Percentiles rank a stretch among this genome's conserved stretches.
Conservation (phyloP, 352 stramenopile genomes). For the Globisporangium acanthophoron region DNA sequence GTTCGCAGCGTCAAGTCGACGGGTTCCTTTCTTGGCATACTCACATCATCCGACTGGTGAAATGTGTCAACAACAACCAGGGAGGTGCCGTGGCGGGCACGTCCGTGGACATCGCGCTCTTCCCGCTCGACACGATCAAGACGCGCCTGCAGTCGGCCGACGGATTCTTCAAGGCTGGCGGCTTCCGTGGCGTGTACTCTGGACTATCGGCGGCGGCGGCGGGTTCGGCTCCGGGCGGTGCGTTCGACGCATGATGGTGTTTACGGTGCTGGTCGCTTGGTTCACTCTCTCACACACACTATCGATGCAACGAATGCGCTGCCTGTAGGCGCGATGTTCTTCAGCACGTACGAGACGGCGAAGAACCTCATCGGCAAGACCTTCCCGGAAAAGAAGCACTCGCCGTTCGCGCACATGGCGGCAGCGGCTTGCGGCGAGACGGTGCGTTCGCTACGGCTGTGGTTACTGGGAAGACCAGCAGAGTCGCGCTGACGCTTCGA, state of each 20-base stretch:
- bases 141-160: slow-evolving; percentile 95
- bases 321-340: slow-evolving; percentile 77
- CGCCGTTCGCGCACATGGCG: slow-evolving; percentile 92
- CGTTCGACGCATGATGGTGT: neutral
- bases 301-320: neutral
- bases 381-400: slow-evolving; percentile 68
- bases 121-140: slow-evolving; percentile 99
- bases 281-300: neutral
- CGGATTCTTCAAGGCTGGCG: slow-evolving; percentile 96
- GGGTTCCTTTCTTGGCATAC: no score
- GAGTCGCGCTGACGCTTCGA: neutral
- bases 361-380: slow-evolving; percentile 67
- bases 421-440: slow-evolving; percentile 94
- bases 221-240: slow-evolving; percentile 89
- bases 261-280: neutral
- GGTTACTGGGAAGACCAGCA: neutral
- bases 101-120: slow-evolving; percentile 97
- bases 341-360: slow-evolving; percentile 88
- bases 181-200: slow-evolving; percentile 93
- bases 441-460: slow-evolving; percentile 20
- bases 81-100: slow-evolving; percentile 94
- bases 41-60: no score
- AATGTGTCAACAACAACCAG: slow-evolving; percentile 17
- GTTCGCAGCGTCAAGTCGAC: neutral
- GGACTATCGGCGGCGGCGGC: slow-evolving; percentile 88